These are phyloP conservation scores for Leccinum pachyderme DNA, from an alignment of 1,284 basidiomycete genomes.

Conservation along the genomic window DNA sequence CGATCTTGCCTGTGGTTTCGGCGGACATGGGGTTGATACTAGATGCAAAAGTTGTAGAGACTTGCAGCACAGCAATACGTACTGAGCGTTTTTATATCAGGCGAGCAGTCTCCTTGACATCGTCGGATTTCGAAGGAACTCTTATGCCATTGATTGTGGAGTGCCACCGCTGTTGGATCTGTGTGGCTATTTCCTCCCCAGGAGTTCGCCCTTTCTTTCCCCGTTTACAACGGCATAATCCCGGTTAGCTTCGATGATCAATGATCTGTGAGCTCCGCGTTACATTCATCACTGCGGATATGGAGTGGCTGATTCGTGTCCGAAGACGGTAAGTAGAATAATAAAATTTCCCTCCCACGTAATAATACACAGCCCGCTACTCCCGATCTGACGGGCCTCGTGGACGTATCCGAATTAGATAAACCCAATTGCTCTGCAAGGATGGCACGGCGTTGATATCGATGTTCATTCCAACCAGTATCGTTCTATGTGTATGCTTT, in stretches of 20 bases:
- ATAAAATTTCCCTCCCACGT: neutral
- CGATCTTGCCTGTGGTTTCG: conserved; percentile 15
- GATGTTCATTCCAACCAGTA: neutral
- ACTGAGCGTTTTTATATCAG: neutral
- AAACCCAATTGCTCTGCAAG: neutral
- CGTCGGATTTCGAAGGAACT: neutral
- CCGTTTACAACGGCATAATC: no score
- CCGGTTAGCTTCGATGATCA: neutral
- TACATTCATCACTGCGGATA: neutral
- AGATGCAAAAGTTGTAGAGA: neutral
- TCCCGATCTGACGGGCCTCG: neutral
- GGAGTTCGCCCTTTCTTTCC: no score
- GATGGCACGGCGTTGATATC: neutral
- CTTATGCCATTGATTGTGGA: neutral
- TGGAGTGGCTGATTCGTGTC: neutral
- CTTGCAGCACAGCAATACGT: neutral
- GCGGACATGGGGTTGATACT: no score
- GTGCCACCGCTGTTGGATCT: neutral
- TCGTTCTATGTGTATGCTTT: neutral
- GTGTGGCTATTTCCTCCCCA: neutral
- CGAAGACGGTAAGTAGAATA: no score
- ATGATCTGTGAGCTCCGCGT: neutral
- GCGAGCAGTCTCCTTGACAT: neutral
- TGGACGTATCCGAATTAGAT: neutral
- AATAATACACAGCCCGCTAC: neutral